phyloP scores from a whole-genome alignment of 179 eudicot genomes.

The Spinacia oleracea region DNA sequence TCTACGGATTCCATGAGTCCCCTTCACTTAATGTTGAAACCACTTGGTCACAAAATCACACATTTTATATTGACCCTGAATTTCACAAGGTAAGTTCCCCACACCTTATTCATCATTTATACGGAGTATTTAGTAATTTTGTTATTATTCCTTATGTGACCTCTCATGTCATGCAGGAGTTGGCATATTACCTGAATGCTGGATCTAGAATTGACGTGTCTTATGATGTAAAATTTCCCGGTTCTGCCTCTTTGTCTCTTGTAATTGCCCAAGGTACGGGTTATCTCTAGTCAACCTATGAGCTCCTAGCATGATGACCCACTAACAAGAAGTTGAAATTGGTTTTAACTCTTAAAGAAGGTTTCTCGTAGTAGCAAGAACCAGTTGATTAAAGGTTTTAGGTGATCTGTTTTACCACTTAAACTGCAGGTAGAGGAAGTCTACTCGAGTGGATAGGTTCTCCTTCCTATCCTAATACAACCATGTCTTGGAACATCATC shows the following conservation, averaged over 20 bases:
- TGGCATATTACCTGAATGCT: slow-evolving; percentile 63
- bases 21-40: slow-evolving; percentile 54
- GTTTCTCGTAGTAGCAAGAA: neutral
- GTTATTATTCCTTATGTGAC: neutral
- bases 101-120: neutral
- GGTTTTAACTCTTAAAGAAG: neutral
- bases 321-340: neutral
- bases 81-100: slow-evolving; percentile 46
- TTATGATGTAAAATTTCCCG: slow-evolving; percentile 47
- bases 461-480: slow-evolving; percentile 68
- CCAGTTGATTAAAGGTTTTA: neutral
- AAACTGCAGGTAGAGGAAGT: slow-evolving; percentile 56
- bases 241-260: slow-evolving; percentile 48
- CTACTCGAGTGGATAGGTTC: slow-evolving; percentile 63
- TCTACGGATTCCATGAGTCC: slow-evolving; percentile 56
- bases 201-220: slow-evolving; percentile 67
- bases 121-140: neutral
- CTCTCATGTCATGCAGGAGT: slow-evolving; percentile 48
- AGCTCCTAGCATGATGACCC: too few relatives aligned
- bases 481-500: slow-evolving; percentile 63
- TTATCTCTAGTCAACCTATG: neutral
- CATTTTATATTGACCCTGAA: slow-evolving; percentile 30
- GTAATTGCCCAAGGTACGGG: slow-evolving; percentile 68
- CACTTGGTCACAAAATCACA: slow-evolving; percentile 55
- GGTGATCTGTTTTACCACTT: neutral